These are phyloP conservation scores for Solanum dulcamara DNA, from an alignment of 257 asterid genomes.

Conservation along the genomic window DNA sequence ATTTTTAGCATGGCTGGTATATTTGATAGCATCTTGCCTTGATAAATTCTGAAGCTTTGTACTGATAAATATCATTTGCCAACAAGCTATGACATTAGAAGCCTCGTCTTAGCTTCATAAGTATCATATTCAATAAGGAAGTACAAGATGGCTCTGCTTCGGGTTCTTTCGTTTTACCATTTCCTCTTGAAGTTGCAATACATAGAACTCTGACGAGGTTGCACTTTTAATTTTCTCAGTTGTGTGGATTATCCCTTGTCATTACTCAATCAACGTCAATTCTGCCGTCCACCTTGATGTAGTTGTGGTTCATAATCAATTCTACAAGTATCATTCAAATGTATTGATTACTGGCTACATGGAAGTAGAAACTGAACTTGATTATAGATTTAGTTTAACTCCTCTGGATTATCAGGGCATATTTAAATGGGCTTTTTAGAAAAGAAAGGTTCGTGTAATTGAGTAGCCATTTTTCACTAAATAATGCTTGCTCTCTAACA, in stretches of 20 bases:
- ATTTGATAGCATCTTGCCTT: neutral
- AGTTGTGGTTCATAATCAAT: neutral
- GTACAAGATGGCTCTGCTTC: neutral
- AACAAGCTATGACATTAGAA: neutral
- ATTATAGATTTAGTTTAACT: neutral
- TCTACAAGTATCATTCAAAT: neutral
- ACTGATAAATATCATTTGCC: neutral
- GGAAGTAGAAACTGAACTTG: constrained; percentile 33
- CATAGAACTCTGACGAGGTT: neutral
- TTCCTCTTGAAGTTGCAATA: neutral
- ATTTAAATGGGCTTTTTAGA: neutral
- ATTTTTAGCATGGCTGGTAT: neutral
- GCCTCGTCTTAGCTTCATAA: neutral
- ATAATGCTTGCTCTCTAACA: neutral
- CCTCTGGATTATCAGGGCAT: neutral
- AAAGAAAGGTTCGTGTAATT: neutral
- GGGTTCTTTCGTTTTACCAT: neutral
- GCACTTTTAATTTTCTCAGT: neutral
- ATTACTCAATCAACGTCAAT: neutral
- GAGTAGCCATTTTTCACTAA: neutral
- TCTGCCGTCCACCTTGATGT: neutral
- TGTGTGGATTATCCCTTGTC: neutral
- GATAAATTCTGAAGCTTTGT: neutral
- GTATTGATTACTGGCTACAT: constrained; percentile 40
- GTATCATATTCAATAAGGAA: neutral